Evolutionary conservation across 805 yeast species (phyloP).

Genomic region (Teunomyces gatunensis): DNA sequence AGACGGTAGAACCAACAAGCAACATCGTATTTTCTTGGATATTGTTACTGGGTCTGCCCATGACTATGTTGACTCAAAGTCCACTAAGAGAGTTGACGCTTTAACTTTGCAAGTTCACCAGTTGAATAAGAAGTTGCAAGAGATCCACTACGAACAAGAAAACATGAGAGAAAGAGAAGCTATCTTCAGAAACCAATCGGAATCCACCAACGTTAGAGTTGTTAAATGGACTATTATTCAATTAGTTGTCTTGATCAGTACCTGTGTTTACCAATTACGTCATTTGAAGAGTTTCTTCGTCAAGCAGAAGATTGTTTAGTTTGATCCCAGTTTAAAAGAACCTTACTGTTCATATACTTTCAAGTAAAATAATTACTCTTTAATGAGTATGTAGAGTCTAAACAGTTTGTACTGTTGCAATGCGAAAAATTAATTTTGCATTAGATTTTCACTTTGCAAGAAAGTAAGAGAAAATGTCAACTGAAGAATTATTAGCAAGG

Average conservation of each 20-base stretch:
- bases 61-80: constrained; percentile 60
- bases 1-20: constrained; percentile 66
- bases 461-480: constrained; percentile 1
- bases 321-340: background rate
- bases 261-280: constrained; percentile 74
- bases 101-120: constrained; percentile 55
- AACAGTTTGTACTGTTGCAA: background rate
- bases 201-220: constrained; percentile 69
- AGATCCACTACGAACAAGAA: constrained; percentile 63
- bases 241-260: constrained; percentile 58
- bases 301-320: constrained; percentile 79
- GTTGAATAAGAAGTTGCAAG: constrained; percentile 55
- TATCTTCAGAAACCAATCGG: constrained; percentile 72
- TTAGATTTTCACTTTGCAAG: background rate
- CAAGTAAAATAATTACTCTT: background rate
- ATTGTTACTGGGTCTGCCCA: constrained; percentile 63
- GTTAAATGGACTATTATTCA: constrained; percentile 75
- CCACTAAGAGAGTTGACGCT: constrained; percentile 51
- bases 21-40: constrained; percentile 72
- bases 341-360: background rate
- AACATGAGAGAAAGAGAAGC: constrained; percentile 76
- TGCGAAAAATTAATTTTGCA: constrained; percentile 1
- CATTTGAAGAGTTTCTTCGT: constrained; percentile 81
- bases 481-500: constrained; percentile 20
- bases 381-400: constrained; percentile 1